These are phyloP conservation scores for Protea cynaroides DNA, from an alignment of 164 flowering plant genomes.

Conservation along the genomic window DNA sequence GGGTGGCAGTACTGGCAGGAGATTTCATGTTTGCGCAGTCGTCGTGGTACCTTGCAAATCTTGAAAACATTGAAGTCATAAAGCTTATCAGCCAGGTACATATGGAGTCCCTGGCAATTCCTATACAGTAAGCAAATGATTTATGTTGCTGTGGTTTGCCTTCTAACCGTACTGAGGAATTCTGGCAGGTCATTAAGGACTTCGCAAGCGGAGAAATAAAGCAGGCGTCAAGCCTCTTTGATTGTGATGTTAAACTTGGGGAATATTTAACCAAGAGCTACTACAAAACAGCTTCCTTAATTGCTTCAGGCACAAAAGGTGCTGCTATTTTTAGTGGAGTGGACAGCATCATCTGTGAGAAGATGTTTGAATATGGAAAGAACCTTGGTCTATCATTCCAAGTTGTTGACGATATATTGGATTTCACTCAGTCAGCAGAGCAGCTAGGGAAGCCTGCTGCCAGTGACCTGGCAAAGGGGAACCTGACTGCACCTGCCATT, in stretches of 20 bases:
- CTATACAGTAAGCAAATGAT: background rate
- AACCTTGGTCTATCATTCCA: slow-evolving; percentile 94
- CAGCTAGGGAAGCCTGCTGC: slow-evolving; percentile 96
- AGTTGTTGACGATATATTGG: slow-evolving; percentile 90
- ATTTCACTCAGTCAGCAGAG: slow-evolving; percentile 89
- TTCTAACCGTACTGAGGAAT: background rate
- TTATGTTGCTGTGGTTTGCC: background rate
- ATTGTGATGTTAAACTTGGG: slow-evolving; percentile 70
- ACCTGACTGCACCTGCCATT: slow-evolving; percentile 88
- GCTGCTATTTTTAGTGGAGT: slow-evolving; percentile 87
- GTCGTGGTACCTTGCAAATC: slow-evolving; percentile 97
- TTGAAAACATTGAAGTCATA: slow-evolving; percentile 92
- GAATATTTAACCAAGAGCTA: slow-evolving; percentile 87
- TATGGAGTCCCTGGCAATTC: background rate
- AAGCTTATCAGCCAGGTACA: slow-evolving; percentile 92
- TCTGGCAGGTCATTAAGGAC: slow-evolving; percentile 85
- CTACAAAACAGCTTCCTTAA: slow-evolving; percentile 89
- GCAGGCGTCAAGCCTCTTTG: slow-evolving; percentile 91
- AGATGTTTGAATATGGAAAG: slow-evolving; percentile 84
- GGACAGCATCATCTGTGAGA: slow-evolving; percentile 29
- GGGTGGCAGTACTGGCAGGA: slow-evolving; percentile 93
- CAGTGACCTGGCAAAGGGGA: slow-evolving; percentile 81
- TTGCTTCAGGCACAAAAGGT: slow-evolving; percentile 89
- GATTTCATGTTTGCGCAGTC: slow-evolving; percentile 99
- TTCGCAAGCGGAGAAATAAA: slow-evolving; percentile 99